Conservation (phyloP, 148 eudicot genomes). For the Pouteria glomerata region DNA sequence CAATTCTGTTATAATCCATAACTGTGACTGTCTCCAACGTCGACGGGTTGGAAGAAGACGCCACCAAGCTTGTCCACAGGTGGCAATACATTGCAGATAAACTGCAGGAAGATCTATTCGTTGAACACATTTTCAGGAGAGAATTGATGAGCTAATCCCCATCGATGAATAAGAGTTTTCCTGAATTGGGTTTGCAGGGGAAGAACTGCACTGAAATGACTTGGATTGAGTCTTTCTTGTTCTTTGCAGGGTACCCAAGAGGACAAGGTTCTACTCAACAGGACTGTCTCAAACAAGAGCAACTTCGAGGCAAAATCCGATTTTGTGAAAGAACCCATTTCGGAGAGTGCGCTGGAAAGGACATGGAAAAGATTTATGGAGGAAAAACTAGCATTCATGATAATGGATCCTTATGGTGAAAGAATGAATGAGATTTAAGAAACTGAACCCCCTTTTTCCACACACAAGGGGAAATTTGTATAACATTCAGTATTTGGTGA, state of each 20-base stretch:
- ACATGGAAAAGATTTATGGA: conserved; percentile 1
- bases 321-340: neutral
- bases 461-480: conserved; percentile 12
- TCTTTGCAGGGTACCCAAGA: neutral
- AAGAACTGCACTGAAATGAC: neutral
- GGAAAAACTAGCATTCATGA: neutral
- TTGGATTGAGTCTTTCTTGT: conserved; percentile 11
- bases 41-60: no score
- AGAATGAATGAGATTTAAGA: conserved; percentile 8
- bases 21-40: no score
- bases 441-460: conserved; percentile 8
- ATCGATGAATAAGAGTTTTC: no score
- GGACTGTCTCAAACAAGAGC: neutral
- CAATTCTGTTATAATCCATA: no score
- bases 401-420: conserved; percentile 17
- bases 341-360: neutral
- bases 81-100: no score
- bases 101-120: no score
- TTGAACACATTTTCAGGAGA: no score
- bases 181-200: no score
- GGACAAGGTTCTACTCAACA: conserved; percentile 2
- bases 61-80: no score
- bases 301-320: conserved; percentile 14
- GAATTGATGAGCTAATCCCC: no score
- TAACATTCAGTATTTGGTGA: conserved; percentile 10